Evolutionary conservation across 2,329 filamentous ascomycete genomes (phyloP).

Genomic region (Fonsecaea multimorphosa): DNA sequence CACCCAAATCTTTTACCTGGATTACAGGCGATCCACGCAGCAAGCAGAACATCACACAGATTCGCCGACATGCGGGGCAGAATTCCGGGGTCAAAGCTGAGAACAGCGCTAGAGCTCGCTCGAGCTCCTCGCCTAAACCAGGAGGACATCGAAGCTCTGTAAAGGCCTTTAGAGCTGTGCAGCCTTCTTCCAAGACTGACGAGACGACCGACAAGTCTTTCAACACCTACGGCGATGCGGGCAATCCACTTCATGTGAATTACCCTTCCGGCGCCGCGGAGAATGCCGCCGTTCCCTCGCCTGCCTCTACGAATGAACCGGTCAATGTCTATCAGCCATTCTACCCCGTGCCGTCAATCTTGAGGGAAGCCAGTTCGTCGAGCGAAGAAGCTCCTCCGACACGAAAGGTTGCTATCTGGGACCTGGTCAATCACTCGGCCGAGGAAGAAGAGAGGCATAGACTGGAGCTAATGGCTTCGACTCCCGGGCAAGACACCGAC

Average conservation of each 20-base stretch:
- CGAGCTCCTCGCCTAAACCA: slow-evolving; percentile 8
- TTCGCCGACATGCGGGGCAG: slow-evolving; percentile 31
- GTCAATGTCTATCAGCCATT: neutral
- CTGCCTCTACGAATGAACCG: neutral
- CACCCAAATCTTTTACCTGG: slow-evolving; percentile 28
- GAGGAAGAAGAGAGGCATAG: slow-evolving; percentile 23
- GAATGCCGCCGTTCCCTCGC: neutral
- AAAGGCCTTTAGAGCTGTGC: slow-evolving; percentile 7
- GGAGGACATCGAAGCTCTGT: slow-evolving; percentile 8
- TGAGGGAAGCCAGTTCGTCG: neutral
- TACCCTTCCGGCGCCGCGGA: neutral
- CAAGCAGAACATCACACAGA: slow-evolving; percentile 31
- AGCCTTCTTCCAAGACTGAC: neutral
- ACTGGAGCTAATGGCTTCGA: slow-evolving; percentile 7
- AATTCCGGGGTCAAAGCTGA: slow-evolving; percentile 22
- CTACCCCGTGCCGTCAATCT: neutral
- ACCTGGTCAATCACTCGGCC: slow-evolving; percentile 23
- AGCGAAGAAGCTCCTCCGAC: neutral
- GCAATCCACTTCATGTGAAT: neutral
- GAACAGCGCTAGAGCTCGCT: slow-evolving; percentile 7
- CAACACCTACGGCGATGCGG: neutral
- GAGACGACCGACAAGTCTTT: neutral
- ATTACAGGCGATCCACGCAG: slow-evolving; percentile 32
- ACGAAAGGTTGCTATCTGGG: slow-evolving; percentile 24
- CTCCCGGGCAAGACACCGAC: slow-evolving; percentile 16